A percentile compares a stretch with the other conserved stretches of the same genome.
Conservation (phyloP, 1,139 yeast species). For the Geotrichum australiense region DNA sequence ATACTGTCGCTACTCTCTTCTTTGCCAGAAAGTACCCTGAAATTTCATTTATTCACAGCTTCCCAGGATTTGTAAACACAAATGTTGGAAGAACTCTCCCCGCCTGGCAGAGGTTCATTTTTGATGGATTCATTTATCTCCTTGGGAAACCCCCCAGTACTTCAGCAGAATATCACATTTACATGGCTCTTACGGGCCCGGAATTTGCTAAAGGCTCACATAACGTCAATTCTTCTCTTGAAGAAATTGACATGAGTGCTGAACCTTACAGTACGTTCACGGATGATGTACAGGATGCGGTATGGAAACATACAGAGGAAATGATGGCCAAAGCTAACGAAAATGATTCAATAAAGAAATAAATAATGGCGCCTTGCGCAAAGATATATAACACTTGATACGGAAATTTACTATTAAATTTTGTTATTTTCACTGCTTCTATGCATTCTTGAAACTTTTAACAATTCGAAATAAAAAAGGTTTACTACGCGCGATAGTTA, state of each 20-base stretch:
- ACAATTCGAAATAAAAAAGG: too few species aligned
- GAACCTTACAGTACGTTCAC: conserved; percentile 19
- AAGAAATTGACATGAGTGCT: conserved; percentile 17
- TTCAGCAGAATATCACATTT: conserved; percentile 25
- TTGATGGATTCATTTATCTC: conserved; percentile 5
- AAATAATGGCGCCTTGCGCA: too few species aligned
- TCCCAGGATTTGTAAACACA: conserved; percentile 31
- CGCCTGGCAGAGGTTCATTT: conserved; percentile 19
- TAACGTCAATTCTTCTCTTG: conserved; percentile 20
- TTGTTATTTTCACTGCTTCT: too few species aligned
- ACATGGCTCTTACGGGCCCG: conserved; percentile 22
- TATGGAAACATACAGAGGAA: conserved; percentile 28
- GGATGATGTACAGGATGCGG: conserved; percentile 24
- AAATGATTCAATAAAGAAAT: conserved; percentile 2
- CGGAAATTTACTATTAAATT: too few species aligned
- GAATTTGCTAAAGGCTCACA: conserved; percentile 24
- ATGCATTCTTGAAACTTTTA: too few species aligned
- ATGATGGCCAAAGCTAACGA: conserved; percentile 18
- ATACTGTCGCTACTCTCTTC: conserved; percentile 23
- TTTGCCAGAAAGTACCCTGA: conserved; percentile 28
- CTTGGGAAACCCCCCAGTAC: conserved; percentile 19
- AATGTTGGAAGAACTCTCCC: conserved; percentile 23
- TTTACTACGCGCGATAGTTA: too few species aligned
- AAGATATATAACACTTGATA: too few species aligned
- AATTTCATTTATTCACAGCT: conserved; percentile 26